Evolutionary conservation across 2,329 filamentous ascomycete genomes (phyloP).

Genomic region (Cercospora sojina): DNA sequence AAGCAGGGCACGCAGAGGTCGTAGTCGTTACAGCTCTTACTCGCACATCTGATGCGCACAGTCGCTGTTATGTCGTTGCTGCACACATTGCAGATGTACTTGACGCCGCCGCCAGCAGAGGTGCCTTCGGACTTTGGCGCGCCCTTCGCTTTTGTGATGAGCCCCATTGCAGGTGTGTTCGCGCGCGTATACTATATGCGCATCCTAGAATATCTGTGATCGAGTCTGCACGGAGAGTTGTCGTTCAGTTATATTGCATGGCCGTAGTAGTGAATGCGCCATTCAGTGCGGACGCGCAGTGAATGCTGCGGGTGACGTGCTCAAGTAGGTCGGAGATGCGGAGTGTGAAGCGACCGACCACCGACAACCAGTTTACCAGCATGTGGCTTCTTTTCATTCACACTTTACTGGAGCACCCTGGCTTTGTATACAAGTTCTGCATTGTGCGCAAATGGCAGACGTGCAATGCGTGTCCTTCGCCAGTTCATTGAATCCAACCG

Average conservation of each 20-base stretch:
- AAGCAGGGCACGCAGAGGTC: slow-evolving; percentile 97
- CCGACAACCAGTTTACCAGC: neutral
- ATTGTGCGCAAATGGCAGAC: neutral
- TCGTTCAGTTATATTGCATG: neutral
- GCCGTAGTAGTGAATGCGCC: neutral
- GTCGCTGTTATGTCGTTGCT: slow-evolving; percentile 96
- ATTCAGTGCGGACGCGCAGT: neutral
- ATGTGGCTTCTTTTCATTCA: neutral
- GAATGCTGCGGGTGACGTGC: neutral
- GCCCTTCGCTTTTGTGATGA: slow-evolving; percentile 39
- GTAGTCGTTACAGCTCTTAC: slow-evolving; percentile 82
- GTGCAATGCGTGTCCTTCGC: neutral
- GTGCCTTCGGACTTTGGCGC: slow-evolving; percentile 31
- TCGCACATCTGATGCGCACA: slow-evolving; percentile 90
- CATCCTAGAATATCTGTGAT: slow-evolving; percentile 5
- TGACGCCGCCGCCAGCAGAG: slow-evolving; percentile 51
- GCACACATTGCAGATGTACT: slow-evolving; percentile 97
- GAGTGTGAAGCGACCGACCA: neutral
- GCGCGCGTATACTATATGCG: slow-evolving; percentile 12
- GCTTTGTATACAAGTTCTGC: neutral
- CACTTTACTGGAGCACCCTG: neutral
- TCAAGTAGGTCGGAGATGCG: neutral
- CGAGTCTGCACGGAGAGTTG: neutral
- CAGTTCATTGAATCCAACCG: neutral
- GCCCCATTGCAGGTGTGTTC: slow-evolving; percentile 29